Base-by-base conservation (phyloP, 257 asterid genomes). In the Handroanthus guayacan region DNA sequence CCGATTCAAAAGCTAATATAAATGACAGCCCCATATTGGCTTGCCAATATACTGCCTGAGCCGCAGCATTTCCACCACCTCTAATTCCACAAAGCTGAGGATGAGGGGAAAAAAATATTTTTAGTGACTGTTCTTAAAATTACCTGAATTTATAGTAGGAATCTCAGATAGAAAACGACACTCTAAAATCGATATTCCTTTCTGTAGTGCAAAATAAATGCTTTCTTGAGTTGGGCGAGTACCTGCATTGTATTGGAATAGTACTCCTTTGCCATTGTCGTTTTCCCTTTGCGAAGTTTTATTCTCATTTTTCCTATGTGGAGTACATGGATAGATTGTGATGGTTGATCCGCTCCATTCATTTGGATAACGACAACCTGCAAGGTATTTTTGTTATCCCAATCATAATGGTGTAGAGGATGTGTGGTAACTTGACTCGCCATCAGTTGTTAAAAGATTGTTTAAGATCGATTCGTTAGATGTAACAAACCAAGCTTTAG, bases 31-130 rank as follows among this genome's bases (percentile, higher is more conserved):
- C 97, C 0, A 57, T 45, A 83, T 95, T 91, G 50, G 89, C 90
- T 82, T 91, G 95, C 98, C 95, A 92, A 77, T 86, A 95, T 38
- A 84, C 87, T 61, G 99, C 85, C 80, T 95, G 99, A 63, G 97
- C 93, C 57, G 97, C 98, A 44, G 99, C 99, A 54, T 87, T 92
- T 6, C 99, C 99, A 25, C 97, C 94, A 38, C 99, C 99, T 95
- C 99, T 87, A 72, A 95, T 89, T 51, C 99, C 99, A 84, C 99
- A 95, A 31, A 95, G 85, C 99, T 95, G 92, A 56, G 13, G 48
- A 34, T 20, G 37, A 67, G 13, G 44, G 76, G 36, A 38, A 16
- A 20, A 38, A 16, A 34, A 45, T 20, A 10, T 58, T 44, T 74
- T 67, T 55, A 63, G 75, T 50, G 48, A 62, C 43, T 61, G 34